Conservation (phyloP, 2,329 filamentous ascomycete species). For the Botrytis deweyae region DNA sequence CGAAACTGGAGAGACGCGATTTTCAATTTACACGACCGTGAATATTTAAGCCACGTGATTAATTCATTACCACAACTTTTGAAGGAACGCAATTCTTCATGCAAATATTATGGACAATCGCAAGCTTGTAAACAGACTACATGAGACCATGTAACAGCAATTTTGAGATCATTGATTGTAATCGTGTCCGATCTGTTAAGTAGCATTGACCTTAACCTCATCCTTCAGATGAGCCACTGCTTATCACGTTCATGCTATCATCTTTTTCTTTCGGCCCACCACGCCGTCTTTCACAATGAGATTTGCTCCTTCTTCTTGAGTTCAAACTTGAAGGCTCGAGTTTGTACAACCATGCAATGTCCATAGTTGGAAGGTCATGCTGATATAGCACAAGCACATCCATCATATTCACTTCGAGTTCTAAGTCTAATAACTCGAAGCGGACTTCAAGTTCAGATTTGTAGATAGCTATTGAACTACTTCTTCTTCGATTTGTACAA, state of each 20-base stretch:
- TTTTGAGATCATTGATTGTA: neutral
- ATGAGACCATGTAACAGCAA: neutral
- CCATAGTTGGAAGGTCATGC: neutral
- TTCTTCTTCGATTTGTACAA: neutral
- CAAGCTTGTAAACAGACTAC: neutral
- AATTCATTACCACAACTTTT: neutral
- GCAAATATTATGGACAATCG: neutral
- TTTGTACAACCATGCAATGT: neutral
- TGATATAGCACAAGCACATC: neutral
- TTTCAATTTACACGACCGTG: conserved; percentile 29
- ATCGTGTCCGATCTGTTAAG: neutral
- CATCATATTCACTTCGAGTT: neutral
- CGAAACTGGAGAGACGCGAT: conserved; percentile 24
- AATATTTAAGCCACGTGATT: neutral
- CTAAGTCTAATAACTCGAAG: neutral
- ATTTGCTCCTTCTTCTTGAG: neutral
- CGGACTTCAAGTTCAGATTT: neutral
- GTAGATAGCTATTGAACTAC: neutral
- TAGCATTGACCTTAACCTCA: too few relatives aligned
- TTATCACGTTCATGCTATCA: neutral
- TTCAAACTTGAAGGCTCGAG: neutral
- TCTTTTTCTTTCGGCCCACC: neutral
- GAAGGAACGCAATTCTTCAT: neutral
- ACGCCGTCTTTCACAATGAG: neutral
- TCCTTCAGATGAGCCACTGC: neutral